Conservation (phyloP, 2,329 filamentous ascomycete genomes). For the Bipolaris zeicola region DNA sequence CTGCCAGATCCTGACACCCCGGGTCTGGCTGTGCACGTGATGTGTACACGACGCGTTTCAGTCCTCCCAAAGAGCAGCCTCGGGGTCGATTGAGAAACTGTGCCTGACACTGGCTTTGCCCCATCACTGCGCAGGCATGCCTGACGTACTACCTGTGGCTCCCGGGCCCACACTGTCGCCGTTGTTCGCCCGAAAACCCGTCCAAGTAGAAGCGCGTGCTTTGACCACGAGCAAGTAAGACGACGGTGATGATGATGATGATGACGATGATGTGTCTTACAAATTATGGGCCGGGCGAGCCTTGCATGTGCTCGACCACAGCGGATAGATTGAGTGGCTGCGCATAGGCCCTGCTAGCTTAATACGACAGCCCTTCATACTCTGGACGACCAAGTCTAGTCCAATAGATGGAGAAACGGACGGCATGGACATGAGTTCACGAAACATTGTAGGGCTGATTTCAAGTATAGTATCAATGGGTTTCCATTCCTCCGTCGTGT, state of each 20-base stretch:
- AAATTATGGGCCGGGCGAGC: conserved; percentile 19
- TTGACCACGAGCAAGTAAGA: conserved; percentile 12
- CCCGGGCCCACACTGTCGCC: conserved; percentile 13
- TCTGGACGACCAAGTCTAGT: neutral
- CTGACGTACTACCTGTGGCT: conserved; percentile 22
- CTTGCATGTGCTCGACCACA: conserved; percentile 13
- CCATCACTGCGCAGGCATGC: conserved; percentile 24
- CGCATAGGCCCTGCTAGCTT: conserved; percentile 19
- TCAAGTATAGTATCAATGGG: neutral
- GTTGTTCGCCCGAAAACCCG: conserved; percentile 8
- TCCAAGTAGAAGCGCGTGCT: conserved; percentile 8
- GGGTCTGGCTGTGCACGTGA: conserved; percentile 28
- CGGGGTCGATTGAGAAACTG: conserved; percentile 14
- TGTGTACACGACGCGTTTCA: conserved; percentile 24
- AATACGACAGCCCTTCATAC: conserved; percentile 14
- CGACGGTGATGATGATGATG: conserved; percentile 13
- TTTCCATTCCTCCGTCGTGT: conserved; percentile 11
- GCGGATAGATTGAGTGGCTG: conserved; percentile 34
- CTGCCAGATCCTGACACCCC: conserved; percentile 23
- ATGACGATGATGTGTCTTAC: conserved; percentile 17
- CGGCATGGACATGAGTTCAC: conserved; percentile 6
- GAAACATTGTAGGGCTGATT: conserved; percentile 8
- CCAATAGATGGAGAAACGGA: conserved; percentile 9
- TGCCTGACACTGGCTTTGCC: conserved; percentile 10
- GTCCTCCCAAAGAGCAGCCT: conserved; percentile 10